Percentiles rank a stretch among this genome's conserved stretches.
These are phyloP conservation scores for Saccharomyces mikatae DNA, from an alignment of 805 yeast species.

Conservation along the genomic window DNA sequence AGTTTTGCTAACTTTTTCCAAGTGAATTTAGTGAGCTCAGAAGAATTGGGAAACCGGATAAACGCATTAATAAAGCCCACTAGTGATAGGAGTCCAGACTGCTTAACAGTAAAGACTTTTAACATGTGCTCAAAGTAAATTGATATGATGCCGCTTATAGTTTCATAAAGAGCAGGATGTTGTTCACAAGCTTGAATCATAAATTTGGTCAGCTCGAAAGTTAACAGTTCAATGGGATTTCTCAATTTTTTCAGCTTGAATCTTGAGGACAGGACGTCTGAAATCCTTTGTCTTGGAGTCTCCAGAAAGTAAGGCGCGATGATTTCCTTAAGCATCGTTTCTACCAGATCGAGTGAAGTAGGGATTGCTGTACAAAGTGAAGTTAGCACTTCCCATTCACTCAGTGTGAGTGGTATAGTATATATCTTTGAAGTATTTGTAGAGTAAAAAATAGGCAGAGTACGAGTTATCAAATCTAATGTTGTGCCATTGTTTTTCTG, in stretches of 20 bases:
- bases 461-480: constrained; percentile 15
- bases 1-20: constrained; percentile 14
- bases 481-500: background rate
- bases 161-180: constrained; percentile 23
- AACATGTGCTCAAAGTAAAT: constrained; percentile 19
- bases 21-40: constrained; percentile 9
- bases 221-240: constrained; percentile 35
- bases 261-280: constrained; percentile 29
- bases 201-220: constrained; percentile 29
- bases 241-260: constrained; percentile 28
- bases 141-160: constrained; percentile 17
- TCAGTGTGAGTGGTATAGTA: constrained; percentile 39
- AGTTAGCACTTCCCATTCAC: constrained; percentile 47
- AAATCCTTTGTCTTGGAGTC: constrained; percentile 43
- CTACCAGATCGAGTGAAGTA: constrained; percentile 33
- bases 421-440: constrained; percentile 20
- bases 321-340: constrained; percentile 32
- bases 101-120: constrained; percentile 8
- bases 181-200: constrained; percentile 21
- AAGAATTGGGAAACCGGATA: constrained; percentile 8
- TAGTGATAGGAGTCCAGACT: constrained; percentile 27
- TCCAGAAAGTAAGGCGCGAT: constrained; percentile 42
- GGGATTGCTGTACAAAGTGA: constrained; percentile 40
- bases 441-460: constrained; percentile 25
- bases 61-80: constrained; percentile 34